Base-by-base conservation (phyloP, 495 filamentous ascomycete genomes). In the Penicillium malachiteum region DNA sequence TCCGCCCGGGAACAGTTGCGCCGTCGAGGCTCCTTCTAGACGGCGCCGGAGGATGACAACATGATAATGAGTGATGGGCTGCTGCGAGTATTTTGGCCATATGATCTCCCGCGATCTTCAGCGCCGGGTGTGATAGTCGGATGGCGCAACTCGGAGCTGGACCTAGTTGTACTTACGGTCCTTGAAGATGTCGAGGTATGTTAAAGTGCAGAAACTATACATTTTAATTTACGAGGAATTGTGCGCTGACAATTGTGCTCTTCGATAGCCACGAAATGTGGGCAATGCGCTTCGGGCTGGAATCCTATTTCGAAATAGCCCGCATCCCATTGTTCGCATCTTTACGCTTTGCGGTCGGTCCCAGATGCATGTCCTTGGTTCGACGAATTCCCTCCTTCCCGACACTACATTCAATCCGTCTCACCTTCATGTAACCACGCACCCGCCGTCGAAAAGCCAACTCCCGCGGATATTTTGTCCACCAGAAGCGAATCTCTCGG, bases 21-120 rank as follows among this genome's bases (percentile, higher is more conserved):
- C 70, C 87, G 94, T 52, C 84, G 94, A 66, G 94, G 94, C 57
- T 97, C 94, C 55, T 97, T 97, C 78, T 98, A 84, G 79, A 40
- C 18, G 58, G 57, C 52, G 61, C 66, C 75, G 78, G 78, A 86
- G 83, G 86, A 92, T 91, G 87, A 84, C 87, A 91, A 82, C 78
- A 96, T 89, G 84, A 77, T 84, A 70, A 79, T 78, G 74, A 74
- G 78, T 57, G 89, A 96, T 91, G 90, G 89, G 62, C 78, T 97
- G 79, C 88, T 97, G 84, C 88, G 94, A 71, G 84, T 99, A 77
- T 97, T 99, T 74, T 99, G 94, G 94, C 94, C 94, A 57, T 87
- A 87, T 56, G 92, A 97, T 76, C 84, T 89, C 37, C 78, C 86
- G 21, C 83, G 86, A 66, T 87, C 81, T 18, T 85, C 84, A 49